Evolutionary conservation across 1,284 basidiomycete genomes (phyloP).

Genomic region (Cutaneotrichosporon cutaneum): DNA sequence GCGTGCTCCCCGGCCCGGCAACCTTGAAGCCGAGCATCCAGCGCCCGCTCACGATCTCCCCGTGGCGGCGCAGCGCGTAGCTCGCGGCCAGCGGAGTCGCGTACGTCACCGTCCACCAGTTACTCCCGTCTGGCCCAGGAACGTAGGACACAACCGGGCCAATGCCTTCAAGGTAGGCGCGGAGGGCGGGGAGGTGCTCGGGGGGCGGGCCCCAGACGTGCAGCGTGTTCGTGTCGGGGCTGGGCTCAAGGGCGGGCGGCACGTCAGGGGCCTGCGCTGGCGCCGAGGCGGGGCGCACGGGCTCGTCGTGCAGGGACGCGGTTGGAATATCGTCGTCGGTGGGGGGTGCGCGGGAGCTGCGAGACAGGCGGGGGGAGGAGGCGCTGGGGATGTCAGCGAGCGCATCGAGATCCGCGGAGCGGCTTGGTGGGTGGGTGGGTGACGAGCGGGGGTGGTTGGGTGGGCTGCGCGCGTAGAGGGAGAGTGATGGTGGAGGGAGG

Average conservation of each 20-base stretch:
- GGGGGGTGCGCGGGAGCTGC: conserved; percentile 10
- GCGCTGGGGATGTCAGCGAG: too few species aligned
- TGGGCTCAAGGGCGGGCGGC: conserved; percentile 35
- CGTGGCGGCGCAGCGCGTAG: conserved; percentile 43
- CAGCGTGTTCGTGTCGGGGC: conserved; percentile 36
- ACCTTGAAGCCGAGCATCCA: conserved; percentile 49
- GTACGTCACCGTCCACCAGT: conserved; percentile 46
- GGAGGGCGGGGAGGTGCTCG: conserved; percentile 32
- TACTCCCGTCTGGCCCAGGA: conserved; percentile 43
- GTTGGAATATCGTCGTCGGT: conserved; percentile 33
- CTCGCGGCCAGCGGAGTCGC: conserved; percentile 33
- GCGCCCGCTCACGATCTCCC: conserved; percentile 42
- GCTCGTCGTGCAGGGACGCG: conserved; percentile 28
- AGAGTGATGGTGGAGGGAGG: neutral
- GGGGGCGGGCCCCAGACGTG: conserved; percentile 48
- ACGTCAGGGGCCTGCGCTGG: conserved; percentile 19
- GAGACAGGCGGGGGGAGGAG: conserved; percentile 20
- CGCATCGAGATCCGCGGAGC: too few species aligned
- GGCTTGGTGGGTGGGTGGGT: too few species aligned
- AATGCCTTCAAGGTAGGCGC: conserved; percentile 37
- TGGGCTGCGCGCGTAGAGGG: too few species aligned
- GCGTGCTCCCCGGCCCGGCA: conserved; percentile 28
- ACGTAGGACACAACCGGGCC: conserved; percentile 37
- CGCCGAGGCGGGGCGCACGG: conserved; percentile 11
- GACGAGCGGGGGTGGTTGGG: neutral